These are phyloP conservation scores for Pedinophyceae sp. DNA, from an alignment of 139 green algal genomes.

Conservation along the genomic window DNA sequence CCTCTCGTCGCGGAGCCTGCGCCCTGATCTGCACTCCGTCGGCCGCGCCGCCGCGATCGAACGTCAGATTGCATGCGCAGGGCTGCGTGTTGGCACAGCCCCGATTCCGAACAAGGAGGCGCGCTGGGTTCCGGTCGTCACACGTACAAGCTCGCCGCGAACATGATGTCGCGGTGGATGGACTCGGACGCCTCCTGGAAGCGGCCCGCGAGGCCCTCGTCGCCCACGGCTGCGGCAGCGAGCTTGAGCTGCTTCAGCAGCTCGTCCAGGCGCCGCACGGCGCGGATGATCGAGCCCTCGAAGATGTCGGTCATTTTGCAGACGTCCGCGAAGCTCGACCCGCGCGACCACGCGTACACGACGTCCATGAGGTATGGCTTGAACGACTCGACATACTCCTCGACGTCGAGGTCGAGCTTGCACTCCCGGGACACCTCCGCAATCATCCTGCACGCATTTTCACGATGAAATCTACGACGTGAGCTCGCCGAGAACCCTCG, in stretches of 20 bases:
- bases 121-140: too few relatives aligned
- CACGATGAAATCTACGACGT: too few relatives aligned
- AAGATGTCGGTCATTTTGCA: constrained; percentile 71
- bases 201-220: constrained; percentile 47
- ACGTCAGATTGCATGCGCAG: too few relatives aligned
- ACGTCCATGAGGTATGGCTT: constrained; percentile 60
- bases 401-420: constrained; percentile 49
- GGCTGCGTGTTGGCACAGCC: too few relatives aligned
- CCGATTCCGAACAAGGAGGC: too few relatives aligned
- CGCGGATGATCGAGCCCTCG: constrained; percentile 81
- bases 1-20: too few relatives aligned
- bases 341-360: constrained; percentile 58
- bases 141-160: constrained; percentile 84
- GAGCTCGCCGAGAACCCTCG: too few relatives aligned
- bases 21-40: too few relatives aligned
- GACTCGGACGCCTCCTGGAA: constrained; percentile 46
- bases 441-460: too few relatives aligned
- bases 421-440: constrained; percentile 38
- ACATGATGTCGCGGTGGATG: constrained; percentile 83
- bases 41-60: too few relatives aligned
- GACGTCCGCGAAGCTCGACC: constrained; percentile 29
- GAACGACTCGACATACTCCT: constrained; percentile 63
- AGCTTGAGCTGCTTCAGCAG: constrained; percentile 39
- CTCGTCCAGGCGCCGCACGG: constrained; percentile 72
- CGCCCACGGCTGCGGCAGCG: constrained; percentile 30